Evolutionary conservation across 2,329 filamentous ascomycete species (phyloP).

Genomic region (Cytospora chrysosperma): DNA sequence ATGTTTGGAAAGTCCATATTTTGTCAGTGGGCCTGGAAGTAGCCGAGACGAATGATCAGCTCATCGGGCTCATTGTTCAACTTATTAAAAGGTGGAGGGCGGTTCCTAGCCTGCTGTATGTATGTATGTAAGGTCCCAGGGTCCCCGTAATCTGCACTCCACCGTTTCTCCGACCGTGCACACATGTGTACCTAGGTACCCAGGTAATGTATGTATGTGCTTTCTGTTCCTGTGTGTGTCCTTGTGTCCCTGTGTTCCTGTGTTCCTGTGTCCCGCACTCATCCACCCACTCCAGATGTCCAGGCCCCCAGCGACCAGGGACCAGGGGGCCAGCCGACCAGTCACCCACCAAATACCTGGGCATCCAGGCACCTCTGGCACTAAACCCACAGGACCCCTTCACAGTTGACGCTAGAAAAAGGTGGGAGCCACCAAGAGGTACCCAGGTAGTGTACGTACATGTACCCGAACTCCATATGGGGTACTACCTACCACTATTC

Average conservation of each 20-base stretch:
- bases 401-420: not conserved
- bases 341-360: not conserved
- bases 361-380: not conserved
- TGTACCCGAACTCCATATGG: not conserved
- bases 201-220: no score
- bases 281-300: not conserved
- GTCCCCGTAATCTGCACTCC: not conserved
- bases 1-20: not conserved
- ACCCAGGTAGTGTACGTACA: not conserved
- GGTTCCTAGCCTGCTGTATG: not conserved
- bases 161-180: not conserved
- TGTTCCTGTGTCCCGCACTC: not conserved
- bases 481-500: not conserved
- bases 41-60: slow-evolving; percentile 5
- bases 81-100: not conserved
- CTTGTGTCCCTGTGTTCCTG: not conserved
- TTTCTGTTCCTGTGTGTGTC: not conserved
- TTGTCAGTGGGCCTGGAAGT: slow-evolving; percentile 14
- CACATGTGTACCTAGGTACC: not conserved
- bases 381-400: not conserved
- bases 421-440: not conserved
- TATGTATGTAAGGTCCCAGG: not conserved
- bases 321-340: not conserved
- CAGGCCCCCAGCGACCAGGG: not conserved
- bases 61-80: not conserved